A percentile compares a stretch with the other conserved stretches of the same genome.
phyloP scores from a whole-genome alignment of 768 basidiomycete species.

The Chiua virens region DNA sequence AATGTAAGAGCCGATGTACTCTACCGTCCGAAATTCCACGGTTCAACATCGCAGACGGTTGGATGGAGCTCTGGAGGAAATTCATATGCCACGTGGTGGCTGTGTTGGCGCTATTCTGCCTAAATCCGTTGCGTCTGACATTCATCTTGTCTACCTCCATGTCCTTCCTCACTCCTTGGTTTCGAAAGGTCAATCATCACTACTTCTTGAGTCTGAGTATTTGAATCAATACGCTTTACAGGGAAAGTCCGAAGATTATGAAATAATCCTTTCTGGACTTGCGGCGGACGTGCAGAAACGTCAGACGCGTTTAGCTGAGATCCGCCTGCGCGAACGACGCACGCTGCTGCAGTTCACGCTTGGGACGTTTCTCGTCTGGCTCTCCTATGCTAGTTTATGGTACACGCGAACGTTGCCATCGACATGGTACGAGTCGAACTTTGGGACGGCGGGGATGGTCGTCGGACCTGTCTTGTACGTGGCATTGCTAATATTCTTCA shows the following conservation, averaged over 20 bases:
- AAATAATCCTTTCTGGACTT: constrained; percentile 66
- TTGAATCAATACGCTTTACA: neutral
- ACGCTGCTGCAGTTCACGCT: constrained; percentile 75
- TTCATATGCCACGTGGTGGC: constrained; percentile 22
- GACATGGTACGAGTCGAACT: constrained; percentile 22
- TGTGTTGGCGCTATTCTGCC: constrained; percentile 13
- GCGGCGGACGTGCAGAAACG: constrained; percentile 71
- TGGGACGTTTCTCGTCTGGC: constrained; percentile 76
- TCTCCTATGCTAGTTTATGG: constrained; percentile 71
- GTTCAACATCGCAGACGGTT: no score
- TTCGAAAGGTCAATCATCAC: constrained; percentile 24
- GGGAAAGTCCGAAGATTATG: constrained; percentile 61
- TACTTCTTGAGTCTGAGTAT: neutral
- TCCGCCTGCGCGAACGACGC: constrained; percentile 81
- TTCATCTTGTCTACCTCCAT: constrained; percentile 17
- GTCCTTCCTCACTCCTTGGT: constrained; percentile 31
- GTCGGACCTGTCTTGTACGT: constrained; percentile 80
- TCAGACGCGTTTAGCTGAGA: constrained; percentile 73
- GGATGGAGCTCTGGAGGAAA: no score
- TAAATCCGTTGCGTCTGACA: constrained; percentile 14
- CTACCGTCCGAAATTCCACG: no score
- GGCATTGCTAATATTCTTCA: neutral
- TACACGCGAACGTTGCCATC: constrained; percentile 58
- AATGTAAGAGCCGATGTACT: no score
- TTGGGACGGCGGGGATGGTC: constrained; percentile 52